Evolutionary conservation across 2,329 filamentous ascomycete species (phyloP), one percentile per base, ranked within the genome.

Genomic region (Penicillium brevicompactum): DNA sequence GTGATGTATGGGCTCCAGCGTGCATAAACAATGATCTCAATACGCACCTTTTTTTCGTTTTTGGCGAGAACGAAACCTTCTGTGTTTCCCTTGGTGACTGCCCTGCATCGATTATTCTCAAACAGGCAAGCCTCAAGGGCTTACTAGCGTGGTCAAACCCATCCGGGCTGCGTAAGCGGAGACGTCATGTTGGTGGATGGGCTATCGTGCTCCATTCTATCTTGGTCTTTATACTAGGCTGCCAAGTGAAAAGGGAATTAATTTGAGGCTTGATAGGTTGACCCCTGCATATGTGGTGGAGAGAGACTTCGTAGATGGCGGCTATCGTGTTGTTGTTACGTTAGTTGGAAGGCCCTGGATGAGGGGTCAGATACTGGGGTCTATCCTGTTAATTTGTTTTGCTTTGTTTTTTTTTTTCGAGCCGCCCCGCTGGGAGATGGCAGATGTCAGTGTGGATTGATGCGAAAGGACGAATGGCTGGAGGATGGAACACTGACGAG

Each of bases 81-180:
- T 8, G 40, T 47, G 18, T 22, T 27, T 14, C 13, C 24, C 24
- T 27, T 11, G 21, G 14, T 13, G 21, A 21, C 24, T 8, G 3
- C 11, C 2, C 11, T 11, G n/a, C 13, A 22, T 30, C 21, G 13
- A 8, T 18, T 27, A 6, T 27, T 30, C 5, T 11, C n/a, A 41
- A 41, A 27, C 32, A 31, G 11, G 22, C 42, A 41, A n/a, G 8
- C n/a, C 22, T 16, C 18, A 21, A 30, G 7, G 4, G 9, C 8
- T 34, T 21, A 21, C 30, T 46, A 49, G 53, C 47, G 47, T 41
- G 11, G 38, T 9, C 14, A 16, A 24, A 8, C 30, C 18, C 13
- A 37, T 40, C 11, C 8, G 32, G 46, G 55, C 53, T 65, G 63
- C 63, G 63, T 65, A 61, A 65, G 56, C 61, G 4, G 37, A 65